Base-by-base conservation (phyloP, 2,329 filamentous ascomycete species). In the Phoma sp. region DNA sequence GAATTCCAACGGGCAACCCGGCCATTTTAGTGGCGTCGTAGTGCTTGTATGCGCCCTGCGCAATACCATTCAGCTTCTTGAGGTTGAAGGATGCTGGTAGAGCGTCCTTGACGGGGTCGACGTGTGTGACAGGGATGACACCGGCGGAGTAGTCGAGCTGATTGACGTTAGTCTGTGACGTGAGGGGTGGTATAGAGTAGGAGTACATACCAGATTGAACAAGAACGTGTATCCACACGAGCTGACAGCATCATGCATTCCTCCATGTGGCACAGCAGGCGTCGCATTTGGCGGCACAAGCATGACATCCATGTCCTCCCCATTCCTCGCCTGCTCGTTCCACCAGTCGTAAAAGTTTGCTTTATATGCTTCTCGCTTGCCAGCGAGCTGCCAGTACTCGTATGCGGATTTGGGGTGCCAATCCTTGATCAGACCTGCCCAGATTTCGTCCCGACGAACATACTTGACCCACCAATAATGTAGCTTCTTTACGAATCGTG, bases 151-250 rank as follows among this genome's bases (percentile, higher is more conserved):
- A 97, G 71, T 97, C 93, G 42, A 97, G 84, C 85, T 91, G n/a
- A 57, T 30, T 5, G 5, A 4, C 14, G 15, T 49, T 28, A 49
- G 47, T 9, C n/a, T n/a, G n/a, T n/a, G n/a, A n/a, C n/a, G 23
- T 25, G 23, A 9, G 23, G 9, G 9, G 23, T 25, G 23, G 23
- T 5, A 25, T 1, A 11, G 7, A 6, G 20, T 11, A 12, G 38
- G 3, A n/a, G 34, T 10, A 78, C 85, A 75, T 77, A 90, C 88
- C 67, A 97, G 62, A 66, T 97, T 97, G 79, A 95, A 98, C 50
- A 96, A 76, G 72, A 97, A 96, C 0, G 93, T 97, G 70, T 98
- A 97, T 1, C 92, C 92, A 67, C 93, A 97, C 62, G 88, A 91
- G 58, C 89, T 90, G 37, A 95, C 87, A 2, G 91, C 91, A 65